Evolutionary conservation across 2,329 filamentous ascomycete species (phyloP).

Genomic region (Penicillium capsulatum): DNA sequence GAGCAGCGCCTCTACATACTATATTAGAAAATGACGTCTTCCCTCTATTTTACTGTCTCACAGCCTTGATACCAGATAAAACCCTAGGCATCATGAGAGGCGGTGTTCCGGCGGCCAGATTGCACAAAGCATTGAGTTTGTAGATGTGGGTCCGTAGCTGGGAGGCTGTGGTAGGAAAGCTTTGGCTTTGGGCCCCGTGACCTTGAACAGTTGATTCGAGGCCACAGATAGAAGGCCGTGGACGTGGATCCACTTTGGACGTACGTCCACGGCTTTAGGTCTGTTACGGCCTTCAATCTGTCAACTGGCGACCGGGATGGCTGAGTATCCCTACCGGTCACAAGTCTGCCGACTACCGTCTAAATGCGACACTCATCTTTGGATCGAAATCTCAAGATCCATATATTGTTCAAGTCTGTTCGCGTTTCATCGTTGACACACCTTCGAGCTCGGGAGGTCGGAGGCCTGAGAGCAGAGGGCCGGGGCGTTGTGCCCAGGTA

Average conservation of each 20-base stretch:
- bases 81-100: too few relatives aligned
- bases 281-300: slow-evolving; percentile 4
- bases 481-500: slow-evolving; percentile 3
- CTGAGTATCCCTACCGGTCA: slow-evolving; percentile 1
- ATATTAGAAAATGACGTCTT: background rate
- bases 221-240: background rate
- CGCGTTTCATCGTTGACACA: slow-evolving; percentile 1
- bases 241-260: slow-evolving; percentile 5
- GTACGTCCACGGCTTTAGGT: slow-evolving; percentile 8
- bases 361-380: background rate
- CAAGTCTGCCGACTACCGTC: slow-evolving; percentile 1
- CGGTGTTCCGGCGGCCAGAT: too few relatives aligned
- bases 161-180: slow-evolving; percentile 4
- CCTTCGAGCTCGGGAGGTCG: slow-evolving; percentile 4
- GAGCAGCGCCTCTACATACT: background rate
- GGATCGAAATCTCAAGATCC: background rate
- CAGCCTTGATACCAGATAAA: background rate
- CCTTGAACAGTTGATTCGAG: slow-evolving; percentile 4
- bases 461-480: slow-evolving; percentile 4
- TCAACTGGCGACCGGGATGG: slow-evolving; percentile 8
- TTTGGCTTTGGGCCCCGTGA: slow-evolving; percentile 4
- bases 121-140: slow-evolving; percentile 2
- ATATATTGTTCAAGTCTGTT: slow-evolving; percentile 2
- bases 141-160: slow-evolving; percentile 5
- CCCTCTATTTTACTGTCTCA: background rate